Evolutionary conservation across 1,284 basidiomycete genomes (phyloP).

Genomic region (Melampsora americana): DNA sequence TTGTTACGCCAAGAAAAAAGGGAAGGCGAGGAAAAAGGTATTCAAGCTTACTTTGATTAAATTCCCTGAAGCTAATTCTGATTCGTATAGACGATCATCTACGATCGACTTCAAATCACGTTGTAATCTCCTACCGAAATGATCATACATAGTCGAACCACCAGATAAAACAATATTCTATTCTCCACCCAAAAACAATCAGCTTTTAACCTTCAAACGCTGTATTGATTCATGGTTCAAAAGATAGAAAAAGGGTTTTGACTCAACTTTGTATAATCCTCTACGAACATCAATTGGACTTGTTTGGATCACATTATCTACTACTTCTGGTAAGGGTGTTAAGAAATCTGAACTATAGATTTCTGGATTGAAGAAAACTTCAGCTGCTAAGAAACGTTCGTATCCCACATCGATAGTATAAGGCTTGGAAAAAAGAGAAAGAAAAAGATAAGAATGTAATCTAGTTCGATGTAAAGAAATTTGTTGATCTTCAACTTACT

Average conservation of each 20-base stretch:
- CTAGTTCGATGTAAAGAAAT: neutral
- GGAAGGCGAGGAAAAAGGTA: too few relatives aligned
- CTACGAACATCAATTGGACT: conserved; percentile 93
- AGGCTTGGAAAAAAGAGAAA: too few relatives aligned
- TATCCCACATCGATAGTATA: conserved; percentile 92
- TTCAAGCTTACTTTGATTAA: conserved; percentile 69
- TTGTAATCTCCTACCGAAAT: conserved; percentile 93
- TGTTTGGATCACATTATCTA: conserved; percentile 91
- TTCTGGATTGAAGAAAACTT: conserved; percentile 99
- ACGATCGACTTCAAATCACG: conserved; percentile 92
- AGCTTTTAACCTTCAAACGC: too few relatives aligned
- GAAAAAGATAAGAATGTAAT: neutral
- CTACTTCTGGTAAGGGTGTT: conserved; percentile 92
- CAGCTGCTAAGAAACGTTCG: conserved; percentile 97
- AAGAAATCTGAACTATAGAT: conserved; percentile 97
- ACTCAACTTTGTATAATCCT: conserved; percentile 79
- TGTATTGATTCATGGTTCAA: too few relatives aligned
- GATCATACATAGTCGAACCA: conserved; percentile 96
- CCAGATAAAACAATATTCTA: conserved; percentile 91
- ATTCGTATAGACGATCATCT: conserved; percentile 79
- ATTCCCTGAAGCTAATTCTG: conserved; percentile 71
- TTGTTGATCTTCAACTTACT: conserved; percentile 59
- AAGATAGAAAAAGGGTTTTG: neutral
- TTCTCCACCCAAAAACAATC: too few relatives aligned
- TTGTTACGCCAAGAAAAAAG: too few relatives aligned